These are phyloP conservation scores for Coemansia sp. DNA, from an alignment of 192 early-diverging fungal species.

Conservation along the genomic window DNA sequence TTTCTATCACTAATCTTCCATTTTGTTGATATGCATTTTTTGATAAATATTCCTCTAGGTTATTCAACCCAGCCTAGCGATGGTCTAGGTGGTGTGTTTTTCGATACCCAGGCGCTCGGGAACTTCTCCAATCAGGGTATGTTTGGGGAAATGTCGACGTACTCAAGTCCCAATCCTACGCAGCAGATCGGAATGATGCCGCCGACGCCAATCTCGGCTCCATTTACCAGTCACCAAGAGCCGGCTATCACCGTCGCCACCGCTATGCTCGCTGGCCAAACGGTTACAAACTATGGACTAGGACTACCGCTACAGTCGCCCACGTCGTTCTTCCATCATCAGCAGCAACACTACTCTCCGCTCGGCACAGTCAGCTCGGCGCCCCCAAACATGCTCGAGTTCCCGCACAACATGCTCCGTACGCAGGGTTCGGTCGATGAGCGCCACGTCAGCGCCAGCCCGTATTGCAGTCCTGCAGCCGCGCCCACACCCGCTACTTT, in stretches of 20 bases:
- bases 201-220: constrained; percentile 38
- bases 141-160: neutral
- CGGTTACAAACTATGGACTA: neutral
- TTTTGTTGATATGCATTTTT: constrained; percentile 8
- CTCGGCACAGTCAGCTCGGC: constrained; percentile 35
- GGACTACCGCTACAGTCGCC: constrained; percentile 13
- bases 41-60: constrained; percentile 40
- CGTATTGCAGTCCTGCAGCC: neutral
- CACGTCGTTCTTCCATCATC: constrained; percentile 5
- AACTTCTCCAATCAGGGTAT: constrained; percentile 4
- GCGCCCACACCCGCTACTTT: too few relatives aligned
- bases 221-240: neutral
- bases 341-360: neutral
- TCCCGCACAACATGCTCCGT: constrained; percentile 26
- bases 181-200: constrained; percentile 26
- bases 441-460: neutral
- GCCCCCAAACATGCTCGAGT: constrained; percentile 48
- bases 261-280: too few relatives aligned
- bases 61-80: constrained; percentile 36
- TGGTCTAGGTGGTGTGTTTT: constrained; percentile 22
- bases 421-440: neutral
- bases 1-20: neutral
- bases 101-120: constrained; percentile 29
- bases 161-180: constrained; percentile 9
- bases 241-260: neutral